Evolutionary conservation across 2,329 filamentous ascomycete genomes (phyloP), one percentile per base, ranked within the genome.

Genomic region (Aspergillus sergii): DNA sequence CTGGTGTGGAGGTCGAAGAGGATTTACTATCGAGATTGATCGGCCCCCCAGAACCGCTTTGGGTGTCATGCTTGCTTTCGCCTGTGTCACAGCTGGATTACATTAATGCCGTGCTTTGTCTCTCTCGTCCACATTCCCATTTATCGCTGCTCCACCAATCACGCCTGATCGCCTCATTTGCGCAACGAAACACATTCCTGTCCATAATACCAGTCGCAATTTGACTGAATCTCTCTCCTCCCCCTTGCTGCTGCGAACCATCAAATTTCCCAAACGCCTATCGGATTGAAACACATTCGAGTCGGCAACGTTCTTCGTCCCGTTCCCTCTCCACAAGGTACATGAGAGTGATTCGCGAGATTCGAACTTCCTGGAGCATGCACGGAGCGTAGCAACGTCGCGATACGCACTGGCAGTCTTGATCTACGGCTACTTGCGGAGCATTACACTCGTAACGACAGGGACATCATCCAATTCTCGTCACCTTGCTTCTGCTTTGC

Each of bases 331-430:
- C 67, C 68, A 73, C 66, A 69, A 68, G 68, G 71, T 74, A 72
- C 69, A 76, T 75, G 74, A 78, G 71, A 71, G 69, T 71, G 71
- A 76, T 74, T 72, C 72, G 71, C 75, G 70, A 68, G 66, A 68
- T 74, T 74, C 69, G 72, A 75, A 71, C 73, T 78, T 77, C 72
- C 73, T 76, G 73, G 74, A 75, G 76, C 74, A 78, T 78, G 76
- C 76, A 78, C 76, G 74, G 75, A 78, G 76, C 71, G 73, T 76
- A 76, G 75, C 75, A 73, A 74, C 70, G 64, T 75, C 68, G 72
- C 74, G 69, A 69, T 71, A 68, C 59, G 65, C 63, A 66, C 70
- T 69, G 69, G 54, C 63, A 67, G 67, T 69, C 71, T 69, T 60
- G 64, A 69, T 66, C 64, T 67, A 67, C 72, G 65, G 68, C 62